Base-by-base conservation (phyloP, 2,329 filamentous ascomycete genomes). In the Corniculantispora saksenae region DNA sequence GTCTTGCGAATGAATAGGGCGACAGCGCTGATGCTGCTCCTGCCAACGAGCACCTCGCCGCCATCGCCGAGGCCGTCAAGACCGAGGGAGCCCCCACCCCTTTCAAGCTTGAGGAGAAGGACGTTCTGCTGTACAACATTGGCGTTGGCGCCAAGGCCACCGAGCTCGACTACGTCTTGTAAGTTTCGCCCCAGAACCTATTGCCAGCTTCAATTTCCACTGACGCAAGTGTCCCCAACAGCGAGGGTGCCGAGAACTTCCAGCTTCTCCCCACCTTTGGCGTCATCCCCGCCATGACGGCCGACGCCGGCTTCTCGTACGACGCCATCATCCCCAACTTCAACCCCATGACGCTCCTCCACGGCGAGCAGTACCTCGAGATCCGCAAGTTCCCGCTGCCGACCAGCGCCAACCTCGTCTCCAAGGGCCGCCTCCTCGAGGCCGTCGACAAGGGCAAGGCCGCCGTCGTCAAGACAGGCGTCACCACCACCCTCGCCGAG, bases 351-450 rank as follows among this genome's bases (percentile, higher is more conserved):
- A 97, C 97, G 93, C 88, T 99, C 59, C 90, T 99, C 27, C 95
- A 99, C 82, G 95, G 95, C 75, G 95, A 99, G 84, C 95, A 99
- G 80, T 99, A 94, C 81, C 92, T 99, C 69, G 95, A 99, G 81
- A 86, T 99, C 74, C 89, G 90, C 76, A 93, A 94, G 79, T 96
- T 89, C 82, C 95, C 95, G 48, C 91, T 98, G 72, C 94, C 94
- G 43, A 97, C 94, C 38, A 86, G 89, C 63, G 93, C 86, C 59
- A 89, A 88, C 65, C 89, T 97, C 58, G 78, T 91, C 71, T 92
- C 91, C 65, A 87, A 89, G 74, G 91, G 89, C 66, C 89, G 89
- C 77, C 89, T 99, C 65, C 87, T 99, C 67, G 95, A 99, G 78
- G 94, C 98, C 12, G 87, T 97, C 56, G 95, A 99, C 83, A 99